A percentile compares a stretch with the other conserved stretches of the same genome.
Conservation (phyloP, 83 land plant species). For the Picea engelmannii region DNA sequence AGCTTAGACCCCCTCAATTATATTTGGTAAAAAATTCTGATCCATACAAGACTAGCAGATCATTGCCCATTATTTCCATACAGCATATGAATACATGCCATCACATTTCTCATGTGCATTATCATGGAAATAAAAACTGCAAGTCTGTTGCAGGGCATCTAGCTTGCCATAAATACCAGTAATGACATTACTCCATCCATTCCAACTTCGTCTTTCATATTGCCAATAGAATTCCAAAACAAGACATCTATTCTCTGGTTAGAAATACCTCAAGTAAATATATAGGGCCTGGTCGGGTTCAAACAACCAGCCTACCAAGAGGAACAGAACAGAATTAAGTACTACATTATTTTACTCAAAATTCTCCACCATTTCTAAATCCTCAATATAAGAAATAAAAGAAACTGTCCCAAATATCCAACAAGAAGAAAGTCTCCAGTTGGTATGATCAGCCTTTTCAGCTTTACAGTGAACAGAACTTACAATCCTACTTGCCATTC, state of each 20-base stretch:
- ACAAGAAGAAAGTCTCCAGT: background rate
- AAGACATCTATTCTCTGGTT: constrained; percentile 3
- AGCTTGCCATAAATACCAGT: constrained; percentile 10
- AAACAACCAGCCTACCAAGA: background rate
- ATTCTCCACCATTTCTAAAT: background rate
- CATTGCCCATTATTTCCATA: constrained; percentile 13
- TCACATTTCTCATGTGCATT: constrained; percentile 11
- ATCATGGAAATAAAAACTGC: constrained; percentile 3
- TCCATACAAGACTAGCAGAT: background rate
- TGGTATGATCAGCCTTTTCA: background rate
- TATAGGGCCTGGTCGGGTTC: background rate
- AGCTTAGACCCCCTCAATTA: constrained; percentile 10
- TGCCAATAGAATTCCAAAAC: constrained; percentile 2
- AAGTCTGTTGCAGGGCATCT: background rate
- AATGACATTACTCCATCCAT: background rate
- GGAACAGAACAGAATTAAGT: background rate
- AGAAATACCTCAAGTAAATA: constrained; percentile 1
- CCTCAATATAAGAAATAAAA: background rate
- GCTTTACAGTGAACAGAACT: background rate
- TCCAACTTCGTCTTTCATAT: constrained; percentile 9
- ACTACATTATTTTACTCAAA: background rate
- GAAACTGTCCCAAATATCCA: background rate
- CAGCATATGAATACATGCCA: constrained; percentile 2
- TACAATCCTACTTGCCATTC: background rate
- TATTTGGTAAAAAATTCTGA: background rate